These are phyloP conservation scores for Metschnikowia koreensis DNA, from an alignment of 805 yeast species.

Conservation along the genomic window DNA sequence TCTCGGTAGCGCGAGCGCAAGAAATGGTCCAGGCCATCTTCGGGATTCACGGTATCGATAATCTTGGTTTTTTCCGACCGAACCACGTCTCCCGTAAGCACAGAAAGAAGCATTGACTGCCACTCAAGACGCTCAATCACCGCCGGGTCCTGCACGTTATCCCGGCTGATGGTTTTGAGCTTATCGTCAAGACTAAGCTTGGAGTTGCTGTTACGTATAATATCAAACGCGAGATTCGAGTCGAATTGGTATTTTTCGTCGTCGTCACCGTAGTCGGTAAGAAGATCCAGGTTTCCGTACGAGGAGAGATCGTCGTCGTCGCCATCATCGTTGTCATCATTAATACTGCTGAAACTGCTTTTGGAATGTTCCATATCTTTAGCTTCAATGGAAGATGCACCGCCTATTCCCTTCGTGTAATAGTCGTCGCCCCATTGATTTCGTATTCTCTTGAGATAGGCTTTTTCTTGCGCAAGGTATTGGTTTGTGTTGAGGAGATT, in stretches of 20 bases:
- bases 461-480: slow-evolving; percentile 62
- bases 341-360: slow-evolving; percentile 7
- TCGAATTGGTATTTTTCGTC: slow-evolving; percentile 50
- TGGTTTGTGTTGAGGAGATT: slow-evolving; percentile 27
- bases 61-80: slow-evolving; percentile 82
- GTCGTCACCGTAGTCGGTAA: slow-evolving; percentile 42
- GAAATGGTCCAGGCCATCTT: slow-evolving; percentile 45
- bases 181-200: slow-evolving; percentile 30
- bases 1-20: slow-evolving; percentile 58
- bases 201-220: slow-evolving; percentile 28
- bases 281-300: slow-evolving; percentile 24
- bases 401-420: slow-evolving; percentile 64
- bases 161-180: slow-evolving; percentile 36
- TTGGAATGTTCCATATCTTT: slow-evolving; percentile 10
- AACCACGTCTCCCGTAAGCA: slow-evolving; percentile 92
- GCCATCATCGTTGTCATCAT: slow-evolving; percentile 32
- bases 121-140: slow-evolving; percentile 84
- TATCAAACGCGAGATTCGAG: slow-evolving; percentile 37
- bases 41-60: slow-evolving; percentile 45
- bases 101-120: slow-evolving; percentile 91
- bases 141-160: slow-evolving; percentile 42
- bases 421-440: slow-evolving; percentile 67
- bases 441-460: slow-evolving; percentile 60
- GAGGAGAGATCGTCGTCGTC: slow-evolving; percentile 22
- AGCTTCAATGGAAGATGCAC: slow-evolving; percentile 25